Evolutionary conservation across 768 basidiomycete genomes (phyloP).

Genomic region (Lactarius hengduanensis): DNA sequence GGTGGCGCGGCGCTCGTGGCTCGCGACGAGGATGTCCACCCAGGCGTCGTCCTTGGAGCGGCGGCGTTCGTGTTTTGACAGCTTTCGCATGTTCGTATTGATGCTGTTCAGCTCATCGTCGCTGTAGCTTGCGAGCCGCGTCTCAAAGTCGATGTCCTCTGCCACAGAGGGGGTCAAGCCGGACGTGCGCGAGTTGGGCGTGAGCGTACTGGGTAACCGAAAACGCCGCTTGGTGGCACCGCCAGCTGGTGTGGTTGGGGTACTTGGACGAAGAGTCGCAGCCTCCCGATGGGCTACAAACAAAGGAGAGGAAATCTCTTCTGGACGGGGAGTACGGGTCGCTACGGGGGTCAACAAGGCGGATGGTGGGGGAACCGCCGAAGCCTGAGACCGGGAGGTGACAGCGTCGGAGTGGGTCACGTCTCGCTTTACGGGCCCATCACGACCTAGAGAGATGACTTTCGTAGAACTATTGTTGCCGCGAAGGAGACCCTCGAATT

Average conservation of each 20-base stretch:
- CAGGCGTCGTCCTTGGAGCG: constrained; percentile 70
- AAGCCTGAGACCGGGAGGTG: background rate
- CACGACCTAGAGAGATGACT: constrained; percentile 36
- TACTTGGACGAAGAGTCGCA: constrained; percentile 26
- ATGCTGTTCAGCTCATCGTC: constrained; percentile 40
- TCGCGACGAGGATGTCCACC: constrained; percentile 83
- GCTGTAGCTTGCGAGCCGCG: constrained; percentile 64
- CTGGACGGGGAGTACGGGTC: constrained; percentile 2
- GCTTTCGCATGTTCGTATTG: constrained; percentile 15
- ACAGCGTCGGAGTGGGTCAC: constrained; percentile 5
- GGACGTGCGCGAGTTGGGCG: constrained; percentile 47
- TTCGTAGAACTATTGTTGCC: constrained; percentile 48
- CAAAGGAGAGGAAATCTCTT: constrained; percentile 12
- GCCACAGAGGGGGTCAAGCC: constrained; percentile 70
- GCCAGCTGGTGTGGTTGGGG: constrained; percentile 35
- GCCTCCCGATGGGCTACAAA: background rate
- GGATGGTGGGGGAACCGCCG: background rate
- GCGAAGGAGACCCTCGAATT: constrained; percentile 75
- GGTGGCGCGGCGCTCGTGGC: constrained; percentile 48
- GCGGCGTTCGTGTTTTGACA: constrained; percentile 43
- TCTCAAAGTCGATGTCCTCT: constrained; percentile 80
- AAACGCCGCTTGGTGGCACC: constrained; percentile 51
- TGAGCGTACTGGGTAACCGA: constrained; percentile 54
- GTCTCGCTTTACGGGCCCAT: constrained; percentile 28
- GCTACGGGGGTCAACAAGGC: background rate